These are phyloP conservation scores for Erodium chrysanthum DNA, from an alignment of 441 rosid species.

Conservation along the genomic window DNA sequence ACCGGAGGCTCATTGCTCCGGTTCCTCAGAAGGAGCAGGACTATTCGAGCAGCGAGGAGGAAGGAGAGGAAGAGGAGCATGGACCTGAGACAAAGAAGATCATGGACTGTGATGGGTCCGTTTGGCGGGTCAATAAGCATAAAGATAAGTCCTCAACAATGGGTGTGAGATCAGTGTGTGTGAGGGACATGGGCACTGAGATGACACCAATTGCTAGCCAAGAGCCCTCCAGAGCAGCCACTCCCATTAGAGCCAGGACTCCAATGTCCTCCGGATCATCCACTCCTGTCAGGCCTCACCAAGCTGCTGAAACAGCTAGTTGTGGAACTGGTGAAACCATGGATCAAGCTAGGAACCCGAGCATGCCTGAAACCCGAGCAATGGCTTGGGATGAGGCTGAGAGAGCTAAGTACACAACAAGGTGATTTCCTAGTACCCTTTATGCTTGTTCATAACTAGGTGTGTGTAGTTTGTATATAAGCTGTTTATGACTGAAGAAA, in stretches of 20 bases:
- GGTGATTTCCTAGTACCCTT: conserved; percentile 22
- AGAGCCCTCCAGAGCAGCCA: conserved; percentile 84
- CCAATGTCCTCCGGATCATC: conserved; percentile 69
- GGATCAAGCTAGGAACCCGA: conserved; percentile 35
- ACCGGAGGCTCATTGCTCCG: conserved; percentile 70
- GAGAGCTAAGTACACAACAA: conserved; percentile 77
- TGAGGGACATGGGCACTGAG: conserved; percentile 95
- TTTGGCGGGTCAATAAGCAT: conserved; percentile 49
- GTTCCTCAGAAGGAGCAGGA: conserved; percentile 67
- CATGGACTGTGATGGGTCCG: conserved; percentile 52
- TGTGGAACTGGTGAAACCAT: conserved; percentile 13
- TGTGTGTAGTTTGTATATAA: background rate
- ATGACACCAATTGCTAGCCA: conserved; percentile 90
- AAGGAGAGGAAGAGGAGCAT: conserved; percentile 23
- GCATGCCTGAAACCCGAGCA: conserved; percentile 56
- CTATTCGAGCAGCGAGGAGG: conserved; percentile 38
- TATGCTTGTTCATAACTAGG: background rate
- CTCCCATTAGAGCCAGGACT: conserved; percentile 72
- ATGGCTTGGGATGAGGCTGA: conserved; percentile 91
- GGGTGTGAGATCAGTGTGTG: conserved; percentile 54
- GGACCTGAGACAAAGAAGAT: conserved; percentile 49
- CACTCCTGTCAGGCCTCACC: conserved; percentile 47
- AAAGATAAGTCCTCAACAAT: conserved; percentile 26
- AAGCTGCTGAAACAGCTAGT: conserved; percentile 21
- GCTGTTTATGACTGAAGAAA: conserved; percentile 18